These are phyloP conservation scores for Hypoxylon sp. DNA, from an alignment of 2,329 filamentous ascomycete species.

Conservation along the genomic window DNA sequence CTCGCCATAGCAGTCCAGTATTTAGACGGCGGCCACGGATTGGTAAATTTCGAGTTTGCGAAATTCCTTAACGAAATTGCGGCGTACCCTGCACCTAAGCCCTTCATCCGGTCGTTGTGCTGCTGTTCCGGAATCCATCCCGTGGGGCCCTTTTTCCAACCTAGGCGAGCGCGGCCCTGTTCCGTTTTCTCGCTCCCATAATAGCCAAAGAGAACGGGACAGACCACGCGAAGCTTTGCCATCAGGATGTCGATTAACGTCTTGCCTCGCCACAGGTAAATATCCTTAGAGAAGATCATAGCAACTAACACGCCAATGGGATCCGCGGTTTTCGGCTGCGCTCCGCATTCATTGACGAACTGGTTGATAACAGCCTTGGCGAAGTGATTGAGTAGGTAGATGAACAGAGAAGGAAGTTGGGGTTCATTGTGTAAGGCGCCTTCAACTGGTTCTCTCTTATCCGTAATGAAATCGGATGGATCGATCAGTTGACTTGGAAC, in stretches of 20 bases:
- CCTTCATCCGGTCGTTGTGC: conserved; percentile 88
- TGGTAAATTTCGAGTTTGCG: conserved; percentile 74
- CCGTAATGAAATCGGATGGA: conserved; percentile 67
- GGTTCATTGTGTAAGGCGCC: conserved; percentile 67
- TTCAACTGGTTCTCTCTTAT: conserved; percentile 63
- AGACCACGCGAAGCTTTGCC: conserved; percentile 85
- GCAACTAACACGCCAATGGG: conserved; percentile 84
- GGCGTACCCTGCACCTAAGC: conserved; percentile 86
- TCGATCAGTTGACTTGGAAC: conserved; percentile 69
- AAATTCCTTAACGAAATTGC: conserved; percentile 88
- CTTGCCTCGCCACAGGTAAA: conserved; percentile 76
- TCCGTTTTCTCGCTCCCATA: conserved; percentile 81
- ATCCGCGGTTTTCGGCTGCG: conserved; percentile 77
- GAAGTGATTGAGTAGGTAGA: conserved; percentile 84
- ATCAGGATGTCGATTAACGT: conserved; percentile 87
- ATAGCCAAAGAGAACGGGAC: conserved; percentile 89
- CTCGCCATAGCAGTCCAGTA: conserved; percentile 87
- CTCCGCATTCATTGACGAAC: conserved; percentile 76
- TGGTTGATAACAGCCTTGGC: conserved; percentile 81
- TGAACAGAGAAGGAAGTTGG: conserved; percentile 73
- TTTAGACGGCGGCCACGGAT: conserved; percentile 82
- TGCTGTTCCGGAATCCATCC: conserved; percentile 76
- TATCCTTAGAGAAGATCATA: conserved; percentile 78
- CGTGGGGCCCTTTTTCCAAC: conserved; percentile 74
- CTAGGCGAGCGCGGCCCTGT: conserved; percentile 75